Evolutionary conservation across 1,139 yeast species (phyloP), one percentile per base, ranked within the genome.

Genomic region (Meyerozyma guilliermondii): DNA sequence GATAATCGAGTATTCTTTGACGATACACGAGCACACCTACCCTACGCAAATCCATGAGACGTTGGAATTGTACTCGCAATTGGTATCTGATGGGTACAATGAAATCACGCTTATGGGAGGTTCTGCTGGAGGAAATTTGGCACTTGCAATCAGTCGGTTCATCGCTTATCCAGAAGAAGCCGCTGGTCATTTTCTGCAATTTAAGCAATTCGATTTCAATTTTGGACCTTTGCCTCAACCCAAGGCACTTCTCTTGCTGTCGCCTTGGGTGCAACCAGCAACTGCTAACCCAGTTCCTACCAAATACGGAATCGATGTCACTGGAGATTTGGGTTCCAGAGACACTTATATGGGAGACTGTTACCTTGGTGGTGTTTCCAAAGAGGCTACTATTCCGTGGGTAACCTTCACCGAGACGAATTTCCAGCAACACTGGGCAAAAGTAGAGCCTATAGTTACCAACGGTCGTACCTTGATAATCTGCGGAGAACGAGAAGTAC

Each of bases 121-220:
- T 49, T 73, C 79, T 3, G 74, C 75, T 24, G 80, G 80, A 11
- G 74, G 63, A 3, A 73, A 74, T 50, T 54, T 72, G 49, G 58
- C 64, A 7, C 47, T 67, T 14, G 58, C 65, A 5, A 37, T 70
- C 13, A 51, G 62, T n/a, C 60, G 73, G 42, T 64, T 59, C 43
- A 50, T 62, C 30, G 62, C 66, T n/a, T 57, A 63, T 41, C 65
- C 68, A 1, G 64, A 63, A 31, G 65, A 65, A 44, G 56, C 63
- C 2, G 41, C 47, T 14, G 42, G 41, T 13, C 60, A 56, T 17
- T 59, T 61, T 39, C 39, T 46, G 5, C 45, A 46, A 11, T 60
- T 48, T 41, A 49, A 53, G 3, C 46, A 55, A 23, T 63, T 61
- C 38, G 54, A 53, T 35, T 55, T 57, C 33, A 29, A 35, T n/a